Conservation (phyloP, 2,329 filamentous ascomycete genomes). For the Colletotrichum acutatum region DNA sequence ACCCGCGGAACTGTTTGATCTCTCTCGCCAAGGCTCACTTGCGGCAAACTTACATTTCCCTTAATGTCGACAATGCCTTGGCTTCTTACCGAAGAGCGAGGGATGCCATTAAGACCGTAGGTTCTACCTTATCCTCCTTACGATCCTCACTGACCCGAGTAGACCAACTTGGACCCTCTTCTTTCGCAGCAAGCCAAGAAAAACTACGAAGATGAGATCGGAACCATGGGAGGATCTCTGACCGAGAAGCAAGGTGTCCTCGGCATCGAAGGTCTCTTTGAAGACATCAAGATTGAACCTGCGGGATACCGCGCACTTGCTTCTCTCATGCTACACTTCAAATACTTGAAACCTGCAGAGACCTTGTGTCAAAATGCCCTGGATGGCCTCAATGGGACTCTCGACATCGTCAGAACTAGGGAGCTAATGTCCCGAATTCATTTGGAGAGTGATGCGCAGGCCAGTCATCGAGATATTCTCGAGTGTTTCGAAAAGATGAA, state of each 20-base stretch:
- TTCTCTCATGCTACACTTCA: conserved; percentile 34
- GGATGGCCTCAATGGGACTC: background rate
- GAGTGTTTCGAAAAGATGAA: conserved; percentile 6
- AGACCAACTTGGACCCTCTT: conserved; percentile 35
- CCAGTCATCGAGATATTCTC: conserved; percentile 32
- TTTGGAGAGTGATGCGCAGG: conserved; percentile 30
- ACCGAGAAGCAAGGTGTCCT: conserved; percentile 29
- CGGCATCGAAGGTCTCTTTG: conserved; percentile 38
- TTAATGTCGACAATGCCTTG: too few species aligned
- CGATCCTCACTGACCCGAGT: background rate
- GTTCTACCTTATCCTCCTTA: background rate
- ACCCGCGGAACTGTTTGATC: background rate
- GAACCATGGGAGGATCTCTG: background rate
- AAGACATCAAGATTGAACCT: conserved; percentile 33
- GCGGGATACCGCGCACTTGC: conserved; percentile 38
- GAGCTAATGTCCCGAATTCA: conserved; percentile 35
- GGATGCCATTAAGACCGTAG: background rate
- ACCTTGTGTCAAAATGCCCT: conserved; percentile 36
- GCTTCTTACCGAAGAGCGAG: background rate
- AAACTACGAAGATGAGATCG: conserved; percentile 28
- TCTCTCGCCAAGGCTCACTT: too few species aligned
- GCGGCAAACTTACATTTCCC: too few species aligned
- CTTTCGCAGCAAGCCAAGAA: conserved; percentile 35
- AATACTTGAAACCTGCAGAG: conserved; percentile 34
- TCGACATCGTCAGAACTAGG: conserved; percentile 37